Evolutionary conservation across 164 flowering plant species (phyloP).

Genomic region (Dillenia suffruticosa): DNA sequence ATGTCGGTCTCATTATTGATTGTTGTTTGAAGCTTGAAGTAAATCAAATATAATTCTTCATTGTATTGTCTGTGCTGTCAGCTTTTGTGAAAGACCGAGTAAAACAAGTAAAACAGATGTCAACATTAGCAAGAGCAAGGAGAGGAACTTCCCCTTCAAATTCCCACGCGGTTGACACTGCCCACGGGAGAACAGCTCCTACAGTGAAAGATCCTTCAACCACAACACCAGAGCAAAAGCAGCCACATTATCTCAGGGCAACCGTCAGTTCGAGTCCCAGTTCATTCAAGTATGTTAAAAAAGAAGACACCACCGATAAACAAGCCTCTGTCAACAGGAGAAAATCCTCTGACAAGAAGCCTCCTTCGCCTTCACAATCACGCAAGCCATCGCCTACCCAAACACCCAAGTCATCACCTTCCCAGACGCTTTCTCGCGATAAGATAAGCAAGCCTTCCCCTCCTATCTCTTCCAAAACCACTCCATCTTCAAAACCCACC

Average conservation of each 20-base stretch:
- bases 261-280: slow-evolving; percentile 39
- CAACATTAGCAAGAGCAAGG: slow-evolving; percentile 29
- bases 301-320: slow-evolving; percentile 13
- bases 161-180: slow-evolving; percentile 2
- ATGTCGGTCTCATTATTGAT: neutral
- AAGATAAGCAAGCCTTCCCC: slow-evolving; percentile 16
- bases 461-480: slow-evolving; percentile 6
- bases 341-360: slow-evolving; percentile 43
- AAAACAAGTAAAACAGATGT: slow-evolving; percentile 24
- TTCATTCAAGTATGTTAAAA: slow-evolving; percentile 21
- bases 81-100: neutral
- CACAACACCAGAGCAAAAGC: slow-evolving; percentile 17
- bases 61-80: neutral
- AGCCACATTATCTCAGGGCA: slow-evolving; percentile 46
- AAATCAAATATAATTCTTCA: neutral
- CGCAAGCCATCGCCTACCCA: slow-evolving; percentile 17
- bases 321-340: slow-evolving; percentile 19
- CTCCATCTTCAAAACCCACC: slow-evolving; percentile 11
- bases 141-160: slow-evolving; percentile 13
- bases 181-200: slow-evolving; percentile 10
- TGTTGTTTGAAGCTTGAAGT: neutral
- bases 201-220: slow-evolving; percentile 11
- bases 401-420: slow-evolving; percentile 10
- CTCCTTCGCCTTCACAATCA: slow-evolving; percentile 22
- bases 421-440: slow-evolving; percentile 13